These are phyloP conservation scores for Solanum paucissectum DNA, from an alignment of 257 asterid species.

Conservation along the genomic window DNA sequence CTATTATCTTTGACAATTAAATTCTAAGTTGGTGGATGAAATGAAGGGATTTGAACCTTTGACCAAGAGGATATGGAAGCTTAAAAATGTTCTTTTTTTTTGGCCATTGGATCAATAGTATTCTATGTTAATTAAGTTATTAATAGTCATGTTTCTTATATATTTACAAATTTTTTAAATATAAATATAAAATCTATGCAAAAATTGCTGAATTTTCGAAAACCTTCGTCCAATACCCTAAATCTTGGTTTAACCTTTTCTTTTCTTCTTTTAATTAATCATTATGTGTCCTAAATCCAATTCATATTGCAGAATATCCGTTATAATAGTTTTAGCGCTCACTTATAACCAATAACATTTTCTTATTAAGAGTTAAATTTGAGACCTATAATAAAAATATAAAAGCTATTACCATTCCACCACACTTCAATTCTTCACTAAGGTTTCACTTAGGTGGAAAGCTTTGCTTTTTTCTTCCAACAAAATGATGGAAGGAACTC, in stretches of 20 bases:
- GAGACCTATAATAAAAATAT: not conserved
- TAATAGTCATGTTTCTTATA: not conserved
- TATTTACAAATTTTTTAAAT: not conserved
- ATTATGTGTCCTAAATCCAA: not conserved
- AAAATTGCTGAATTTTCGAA: no score
- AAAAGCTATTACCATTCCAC: not conserved
- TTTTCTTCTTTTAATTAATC: not conserved
- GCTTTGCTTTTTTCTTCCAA: slow-evolving; percentile 16
- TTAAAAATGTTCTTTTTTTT: not conserved
- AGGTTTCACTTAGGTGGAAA: slow-evolving; percentile 33
- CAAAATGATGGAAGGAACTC: slow-evolving; percentile 41
- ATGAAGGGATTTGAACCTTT: not conserved
- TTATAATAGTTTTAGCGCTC: not conserved
- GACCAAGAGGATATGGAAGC: not conserved
- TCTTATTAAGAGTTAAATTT: not conserved
- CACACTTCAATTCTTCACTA: slow-evolving; percentile 12
- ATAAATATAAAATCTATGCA: not conserved
- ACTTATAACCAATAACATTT: not conserved
- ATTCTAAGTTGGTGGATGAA: not conserved
- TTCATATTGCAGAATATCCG: not conserved
- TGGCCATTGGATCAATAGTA: not conserved
- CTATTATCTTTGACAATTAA: not conserved
- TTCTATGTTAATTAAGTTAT: not conserved
- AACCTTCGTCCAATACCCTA: not conserved
- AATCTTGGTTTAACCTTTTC: not conserved